phyloP scores from a whole-genome alignment of 148 eudicot species.

The Fagopyrum homotropicum region DNA sequence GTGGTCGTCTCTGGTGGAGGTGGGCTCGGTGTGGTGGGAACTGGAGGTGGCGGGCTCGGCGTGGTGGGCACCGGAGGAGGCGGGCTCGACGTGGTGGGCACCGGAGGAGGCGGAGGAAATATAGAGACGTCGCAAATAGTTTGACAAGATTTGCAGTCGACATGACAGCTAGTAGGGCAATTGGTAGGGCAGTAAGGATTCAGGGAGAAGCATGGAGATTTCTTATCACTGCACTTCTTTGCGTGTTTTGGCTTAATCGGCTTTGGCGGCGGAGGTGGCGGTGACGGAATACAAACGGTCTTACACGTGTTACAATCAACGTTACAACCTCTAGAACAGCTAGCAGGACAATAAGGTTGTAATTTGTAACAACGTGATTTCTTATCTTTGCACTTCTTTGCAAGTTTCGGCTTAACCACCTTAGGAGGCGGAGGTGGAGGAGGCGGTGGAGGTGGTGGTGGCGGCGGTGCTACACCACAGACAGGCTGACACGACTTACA shows the following conservation, averaged over 20 bases:
- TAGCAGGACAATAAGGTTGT: neutral
- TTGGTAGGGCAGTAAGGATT: conserved; percentile 9
- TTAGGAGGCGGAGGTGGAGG: neutral
- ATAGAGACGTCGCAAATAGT: neutral
- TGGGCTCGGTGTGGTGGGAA: neutral
- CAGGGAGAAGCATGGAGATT: conserved; percentile 1
- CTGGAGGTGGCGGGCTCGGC: neutral
- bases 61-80: neutral
- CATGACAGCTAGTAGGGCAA: conserved; percentile 4
- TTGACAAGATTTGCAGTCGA: conserved; percentile 9
- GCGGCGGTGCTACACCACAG: neutral
- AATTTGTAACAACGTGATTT: neutral
- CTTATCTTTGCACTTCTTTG: conserved; percentile 8
- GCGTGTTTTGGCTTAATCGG: neutral
- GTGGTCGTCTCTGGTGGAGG: neutral
- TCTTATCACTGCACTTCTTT: conserved; percentile 1
- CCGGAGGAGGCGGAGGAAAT: neutral
- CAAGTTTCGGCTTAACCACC: neutral
- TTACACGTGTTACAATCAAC: conserved; percentile 3
- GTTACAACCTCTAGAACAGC: neutral
- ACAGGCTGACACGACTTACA: neutral
- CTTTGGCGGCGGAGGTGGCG: conserved; percentile 4
- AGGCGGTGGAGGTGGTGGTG: neutral
- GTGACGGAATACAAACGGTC: neutral
- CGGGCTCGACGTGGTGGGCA: neutral